Evolutionary conservation across 2,329 filamentous ascomycete genomes (phyloP).

Genomic region (Helminthosporium solani): DNA sequence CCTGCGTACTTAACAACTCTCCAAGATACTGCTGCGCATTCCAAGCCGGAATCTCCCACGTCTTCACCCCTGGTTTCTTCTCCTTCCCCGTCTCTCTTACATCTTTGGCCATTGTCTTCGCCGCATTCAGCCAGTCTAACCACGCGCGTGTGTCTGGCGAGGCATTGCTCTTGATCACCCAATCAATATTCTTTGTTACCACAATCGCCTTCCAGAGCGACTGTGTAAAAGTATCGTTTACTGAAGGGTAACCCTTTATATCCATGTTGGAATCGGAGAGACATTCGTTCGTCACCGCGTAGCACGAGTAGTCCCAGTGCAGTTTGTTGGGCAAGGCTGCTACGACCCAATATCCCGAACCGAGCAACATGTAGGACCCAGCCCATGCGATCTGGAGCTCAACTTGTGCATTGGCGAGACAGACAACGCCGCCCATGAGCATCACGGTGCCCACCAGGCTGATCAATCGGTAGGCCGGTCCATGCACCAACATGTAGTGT

Average conservation of each 20-base stretch:
- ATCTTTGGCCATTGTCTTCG: conserved; percentile 23
- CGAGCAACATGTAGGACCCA: conserved; percentile 52
- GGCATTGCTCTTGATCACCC: conserved; percentile 45
- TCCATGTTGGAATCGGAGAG: conserved; percentile 37
- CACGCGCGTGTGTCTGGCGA: conserved; percentile 47
- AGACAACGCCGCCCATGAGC: conserved; percentile 56
- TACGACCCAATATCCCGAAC: conserved; percentile 53
- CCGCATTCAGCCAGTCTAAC: conserved; percentile 45
- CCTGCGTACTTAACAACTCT: conserved; percentile 23
- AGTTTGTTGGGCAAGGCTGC: conserved; percentile 49
- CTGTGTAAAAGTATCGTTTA: conserved; percentile 46
- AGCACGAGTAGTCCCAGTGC: conserved; percentile 52
- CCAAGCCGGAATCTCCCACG: conserved; percentile 39
- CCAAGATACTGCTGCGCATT: conserved; percentile 29
- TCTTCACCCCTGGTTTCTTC: conserved; percentile 15
- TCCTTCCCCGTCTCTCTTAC: conserved; percentile 13
- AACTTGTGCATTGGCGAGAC: conserved; percentile 51
- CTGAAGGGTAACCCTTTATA: conserved; percentile 33
- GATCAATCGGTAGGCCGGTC: conserved; percentile 47
- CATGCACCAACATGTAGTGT: conserved; percentile 46
- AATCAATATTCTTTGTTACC: conserved; percentile 46
- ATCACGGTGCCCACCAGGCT: conserved; percentile 53
- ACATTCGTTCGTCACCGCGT: conserved; percentile 42
- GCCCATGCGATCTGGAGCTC: conserved; percentile 53
- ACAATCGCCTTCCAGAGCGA: conserved; percentile 53